A percentile compares a stretch with the other conserved stretches of the same genome.
phyloP scores from a whole-genome alignment of 805 yeast genomes.

The Metahyphopichia silvanorum region DNA sequence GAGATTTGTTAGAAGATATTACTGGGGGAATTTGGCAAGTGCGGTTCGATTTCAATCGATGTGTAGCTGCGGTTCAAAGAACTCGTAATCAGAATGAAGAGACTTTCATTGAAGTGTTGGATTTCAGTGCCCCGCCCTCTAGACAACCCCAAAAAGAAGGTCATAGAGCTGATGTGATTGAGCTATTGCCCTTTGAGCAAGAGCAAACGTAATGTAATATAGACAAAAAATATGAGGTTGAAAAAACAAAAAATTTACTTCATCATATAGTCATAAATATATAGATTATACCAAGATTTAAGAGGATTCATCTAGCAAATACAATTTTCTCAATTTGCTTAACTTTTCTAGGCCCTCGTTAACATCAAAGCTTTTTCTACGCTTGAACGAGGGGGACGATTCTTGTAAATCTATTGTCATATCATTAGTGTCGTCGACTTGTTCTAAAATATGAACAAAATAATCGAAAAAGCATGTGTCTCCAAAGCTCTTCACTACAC shows the following conservation, averaged over 20 bases:
- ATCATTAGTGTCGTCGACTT: slow-evolving; percentile 10
- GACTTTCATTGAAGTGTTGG: slow-evolving; percentile 81
- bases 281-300: not conserved
- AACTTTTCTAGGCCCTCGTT: slow-evolving; percentile 31
- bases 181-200: slow-evolving; percentile 1
- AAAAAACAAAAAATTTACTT: not conserved
- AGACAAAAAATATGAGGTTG: too few relatives aligned
- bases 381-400: slow-evolving; percentile 3
- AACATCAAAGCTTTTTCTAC: slow-evolving; percentile 24
- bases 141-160: slow-evolving; percentile 2
- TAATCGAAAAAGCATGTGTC: slow-evolving; percentile 14
- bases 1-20: slow-evolving; percentile 70
- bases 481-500: slow-evolving; percentile 12
- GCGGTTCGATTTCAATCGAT: slow-evolving; percentile 73
- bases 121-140: slow-evolving; percentile 53
- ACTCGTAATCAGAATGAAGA: slow-evolving; percentile 47
- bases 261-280: not conserved
- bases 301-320: slow-evolving; percentile 14
- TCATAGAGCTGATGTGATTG: slow-evolving; percentile 3
- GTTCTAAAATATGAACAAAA: slow-evolving; percentile 24
- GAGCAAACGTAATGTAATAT: too few relatives aligned
- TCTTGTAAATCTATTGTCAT: slow-evolving; percentile 4
- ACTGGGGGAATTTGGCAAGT: slow-evolving; percentile 95
- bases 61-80: slow-evolving; percentile 87
- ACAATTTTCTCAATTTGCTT: slow-evolving; percentile 32